Percentiles rank a stretch among this genome's conserved stretches.
phyloP scores from a whole-genome alignment of 2,329 filamentous ascomycete species.

The Cadophora sp. region DNA sequence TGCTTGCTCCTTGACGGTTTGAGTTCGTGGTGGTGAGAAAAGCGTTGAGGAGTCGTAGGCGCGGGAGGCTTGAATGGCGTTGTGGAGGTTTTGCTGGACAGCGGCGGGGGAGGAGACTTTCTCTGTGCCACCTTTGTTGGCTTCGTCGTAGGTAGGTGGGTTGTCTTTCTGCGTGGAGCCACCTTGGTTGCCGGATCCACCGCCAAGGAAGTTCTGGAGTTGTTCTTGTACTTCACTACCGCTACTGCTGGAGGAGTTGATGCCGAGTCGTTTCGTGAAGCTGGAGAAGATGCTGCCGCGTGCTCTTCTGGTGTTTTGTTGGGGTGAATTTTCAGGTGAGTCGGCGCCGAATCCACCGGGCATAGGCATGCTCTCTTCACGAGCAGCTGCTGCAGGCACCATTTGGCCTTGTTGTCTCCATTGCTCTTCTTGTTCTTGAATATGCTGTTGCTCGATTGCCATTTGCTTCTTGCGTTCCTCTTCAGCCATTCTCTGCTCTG shows the following conservation, averaged over 20 bases:
- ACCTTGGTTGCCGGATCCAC: slow-evolving; percentile 13
- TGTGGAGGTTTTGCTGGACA: slow-evolving; percentile 74
- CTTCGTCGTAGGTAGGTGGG: slow-evolving; percentile 40
- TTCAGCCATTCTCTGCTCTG: slow-evolving; percentile 86
- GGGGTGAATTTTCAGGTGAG: slow-evolving; percentile 61
- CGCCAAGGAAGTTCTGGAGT: slow-evolving; percentile 52
- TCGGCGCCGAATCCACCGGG: slow-evolving; percentile 74
- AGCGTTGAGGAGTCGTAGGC: slow-evolving; percentile 75
- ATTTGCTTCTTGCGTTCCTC: slow-evolving; percentile 77
- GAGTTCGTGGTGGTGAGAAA: slow-evolving; percentile 75
- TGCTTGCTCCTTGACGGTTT: slow-evolving; percentile 78
- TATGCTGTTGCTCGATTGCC: slow-evolving; percentile 73
- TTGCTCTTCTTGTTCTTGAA: slow-evolving; percentile 64
- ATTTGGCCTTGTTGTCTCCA: slow-evolving; percentile 45
- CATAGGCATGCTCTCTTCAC: slow-evolving; percentile 55
- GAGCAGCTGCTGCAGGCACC: slow-evolving; percentile 24
- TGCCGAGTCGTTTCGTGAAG: slow-evolving; percentile 71
- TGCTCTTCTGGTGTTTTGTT: slow-evolving; percentile 47
- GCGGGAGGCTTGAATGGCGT: slow-evolving; percentile 79
- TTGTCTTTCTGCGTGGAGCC: slow-evolving; percentile 26
- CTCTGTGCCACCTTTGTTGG: slow-evolving; percentile 36
- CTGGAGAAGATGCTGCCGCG: slow-evolving; percentile 65
- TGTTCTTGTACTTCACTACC: slow-evolving; percentile 51
- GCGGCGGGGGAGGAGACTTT: slow-evolving; percentile 65
- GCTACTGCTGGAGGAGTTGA: slow-evolving; percentile 54